A percentile compares a stretch with the other conserved stretches of the same genome.
These are phyloP conservation scores for Tuber magnatum DNA, from an alignment of 495 filamentous ascomycete genomes.

Conservation along the genomic window DNA sequence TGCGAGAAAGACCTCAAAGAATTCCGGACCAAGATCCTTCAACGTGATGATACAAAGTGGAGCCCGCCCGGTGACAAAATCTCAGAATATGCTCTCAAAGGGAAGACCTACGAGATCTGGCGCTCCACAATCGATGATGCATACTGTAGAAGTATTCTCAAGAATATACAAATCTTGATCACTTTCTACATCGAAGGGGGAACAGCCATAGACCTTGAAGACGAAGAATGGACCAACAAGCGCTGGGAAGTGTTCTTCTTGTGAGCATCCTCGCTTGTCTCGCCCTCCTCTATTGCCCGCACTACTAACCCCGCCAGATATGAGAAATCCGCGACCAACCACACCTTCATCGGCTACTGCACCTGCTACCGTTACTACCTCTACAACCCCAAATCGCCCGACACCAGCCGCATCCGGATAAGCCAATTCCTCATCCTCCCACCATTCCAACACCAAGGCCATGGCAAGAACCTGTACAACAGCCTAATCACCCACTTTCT, in stretches of 20 bases:
- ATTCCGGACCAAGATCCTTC: constrained; percentile 16
- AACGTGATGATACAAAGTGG: constrained; percentile 3
- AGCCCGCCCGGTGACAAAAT: constrained; percentile 2
- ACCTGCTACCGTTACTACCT: constrained; percentile 81
- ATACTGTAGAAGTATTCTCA: constrained; percentile 50
- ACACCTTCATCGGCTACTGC: constrained; percentile 47
- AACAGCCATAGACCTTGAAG: constrained; percentile 60
- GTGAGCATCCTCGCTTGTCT: background rate
- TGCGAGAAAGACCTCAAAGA: constrained; percentile 20
- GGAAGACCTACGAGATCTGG: constrained; percentile 50
- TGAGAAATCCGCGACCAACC: constrained; percentile 51
- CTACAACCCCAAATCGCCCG: constrained; percentile 44
- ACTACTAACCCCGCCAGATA: constrained; percentile 47
- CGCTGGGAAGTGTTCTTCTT: constrained; percentile 84
- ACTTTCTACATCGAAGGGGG: constrained; percentile 90
- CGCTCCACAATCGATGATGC: constrained; percentile 48
- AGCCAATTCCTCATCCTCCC: constrained; percentile 93
- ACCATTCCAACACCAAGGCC: constrained; percentile 69
- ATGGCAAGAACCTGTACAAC: constrained; percentile 71
- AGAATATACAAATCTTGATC: constrained; percentile 72
- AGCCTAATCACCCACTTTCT: constrained; percentile 62
- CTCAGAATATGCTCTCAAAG: background rate
- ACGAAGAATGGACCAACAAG: constrained; percentile 62
- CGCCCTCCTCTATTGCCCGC: background rate
- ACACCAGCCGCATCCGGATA: constrained; percentile 62